These are phyloP conservation scores for Starmerella sp. DNA, from an alignment of 805 yeast genomes.

Conservation along the genomic window DNA sequence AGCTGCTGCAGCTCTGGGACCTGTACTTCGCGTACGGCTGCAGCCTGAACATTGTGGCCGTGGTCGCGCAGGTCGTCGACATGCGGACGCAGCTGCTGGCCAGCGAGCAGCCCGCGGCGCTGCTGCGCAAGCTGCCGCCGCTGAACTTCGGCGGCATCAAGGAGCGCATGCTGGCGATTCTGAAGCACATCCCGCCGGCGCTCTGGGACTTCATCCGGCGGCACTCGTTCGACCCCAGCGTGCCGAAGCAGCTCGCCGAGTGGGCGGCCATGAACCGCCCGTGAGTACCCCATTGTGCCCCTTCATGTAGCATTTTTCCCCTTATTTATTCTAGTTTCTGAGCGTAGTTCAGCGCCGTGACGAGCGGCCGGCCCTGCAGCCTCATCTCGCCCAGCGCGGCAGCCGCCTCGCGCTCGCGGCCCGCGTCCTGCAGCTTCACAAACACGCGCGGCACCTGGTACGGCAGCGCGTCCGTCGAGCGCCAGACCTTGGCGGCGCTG, in stretches of 20 bases:
- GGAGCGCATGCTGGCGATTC: constrained; percentile 65
- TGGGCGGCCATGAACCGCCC: background rate
- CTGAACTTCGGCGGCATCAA: constrained; percentile 65
- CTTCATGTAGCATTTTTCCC: background rate
- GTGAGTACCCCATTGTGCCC: background rate
- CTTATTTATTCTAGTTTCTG: background rate
- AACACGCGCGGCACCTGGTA: constrained; percentile 7
- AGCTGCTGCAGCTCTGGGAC: constrained; percentile 77
- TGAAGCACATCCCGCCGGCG: constrained; percentile 58
- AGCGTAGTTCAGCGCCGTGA: background rate
- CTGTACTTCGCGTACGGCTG: constrained; percentile 82
- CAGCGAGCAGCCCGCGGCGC: constrained; percentile 58
- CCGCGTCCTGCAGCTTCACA: constrained; percentile 2
- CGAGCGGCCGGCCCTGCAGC: constrained; percentile 9
- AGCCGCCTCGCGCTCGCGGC: background rate
- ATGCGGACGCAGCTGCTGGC: constrained; percentile 53
- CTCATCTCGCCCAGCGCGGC: constrained; percentile 1
- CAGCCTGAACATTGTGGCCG: constrained; percentile 72
- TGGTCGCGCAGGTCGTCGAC: constrained; percentile 69
- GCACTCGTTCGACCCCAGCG: constrained; percentile 44
- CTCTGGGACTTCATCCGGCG: constrained; percentile 53
- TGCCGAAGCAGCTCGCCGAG: constrained; percentile 16
- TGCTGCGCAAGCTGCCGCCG: constrained; percentile 60
- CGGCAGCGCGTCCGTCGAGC: background rate
- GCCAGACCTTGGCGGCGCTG: background rate